Percentiles rank a stretch among this genome's conserved stretches.
Evolutionary conservation across 352 stramenopile genomes (phyloP).

Genomic region (Globisporangium parvum): DNA sequence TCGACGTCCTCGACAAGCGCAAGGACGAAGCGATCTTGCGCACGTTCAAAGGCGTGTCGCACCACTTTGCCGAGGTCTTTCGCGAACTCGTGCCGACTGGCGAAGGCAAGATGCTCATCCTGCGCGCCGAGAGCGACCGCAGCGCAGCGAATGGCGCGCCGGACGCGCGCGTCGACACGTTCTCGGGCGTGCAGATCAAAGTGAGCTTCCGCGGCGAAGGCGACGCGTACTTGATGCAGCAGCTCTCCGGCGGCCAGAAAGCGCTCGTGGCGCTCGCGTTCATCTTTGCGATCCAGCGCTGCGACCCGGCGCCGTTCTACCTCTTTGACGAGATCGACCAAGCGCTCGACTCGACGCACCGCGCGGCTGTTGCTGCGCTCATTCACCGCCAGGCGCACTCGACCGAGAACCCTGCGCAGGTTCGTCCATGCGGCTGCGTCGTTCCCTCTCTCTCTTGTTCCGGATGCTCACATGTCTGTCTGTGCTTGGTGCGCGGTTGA

Average conservation of each 20-base stretch:
- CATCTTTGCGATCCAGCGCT: conserved; percentile 99
- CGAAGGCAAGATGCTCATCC: conserved; percentile 95
- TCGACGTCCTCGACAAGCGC: conserved; percentile 91
- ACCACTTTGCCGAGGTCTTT: conserved; percentile 98
- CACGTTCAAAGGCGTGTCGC: conserved; percentile 97
- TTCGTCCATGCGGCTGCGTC: conserved; percentile 14
- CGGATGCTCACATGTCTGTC: not conserved
- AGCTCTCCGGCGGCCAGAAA: conserved; percentile 99
- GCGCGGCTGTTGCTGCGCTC: conserved; percentile 93
- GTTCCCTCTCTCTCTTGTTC: conserved; percentile 12
- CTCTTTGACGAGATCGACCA: conserved; percentile 99
- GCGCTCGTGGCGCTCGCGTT: conserved; percentile 98
- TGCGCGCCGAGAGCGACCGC: conserved; percentile 72
- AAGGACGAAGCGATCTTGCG: conserved; percentile 99
- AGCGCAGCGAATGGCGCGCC: conserved; percentile 16
- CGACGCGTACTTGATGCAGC: conserved; percentile 97
- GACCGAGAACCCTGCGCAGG: conserved; percentile 94
- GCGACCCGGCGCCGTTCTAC: conserved; percentile 99
- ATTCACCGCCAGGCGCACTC: conserved; percentile 96
- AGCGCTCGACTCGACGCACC: conserved; percentile 98
- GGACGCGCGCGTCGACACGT: conserved; percentile 83
- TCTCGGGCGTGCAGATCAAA: conserved; percentile 97
- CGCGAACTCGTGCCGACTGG: conserved; percentile 96
- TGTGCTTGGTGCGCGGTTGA: no score
- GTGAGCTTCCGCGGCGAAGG: conserved; percentile 95